Base-by-base conservation (phyloP, 352 stramenopile species). In the Globisporangium viniferum region DNA sequence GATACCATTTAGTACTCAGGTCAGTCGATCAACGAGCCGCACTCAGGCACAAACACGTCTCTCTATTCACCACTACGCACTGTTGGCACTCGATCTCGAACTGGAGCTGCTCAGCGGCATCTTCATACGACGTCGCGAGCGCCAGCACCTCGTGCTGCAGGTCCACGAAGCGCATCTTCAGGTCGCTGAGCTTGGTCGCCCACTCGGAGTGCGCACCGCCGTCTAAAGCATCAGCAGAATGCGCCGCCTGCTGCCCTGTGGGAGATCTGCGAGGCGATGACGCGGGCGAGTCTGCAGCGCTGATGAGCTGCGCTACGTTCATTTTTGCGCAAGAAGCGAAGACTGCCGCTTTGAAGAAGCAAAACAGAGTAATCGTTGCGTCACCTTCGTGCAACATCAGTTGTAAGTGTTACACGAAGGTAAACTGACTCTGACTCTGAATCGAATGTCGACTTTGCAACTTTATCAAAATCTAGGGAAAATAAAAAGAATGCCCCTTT, bases 101-200 rank as follows among this genome's bases (percentile, higher is more conserved):
- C 22, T 74, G 60, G 18, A 84, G 73, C 64, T 85, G 71, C 14
- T 81, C 67, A n/a, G 70, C 72, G 5, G 73, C 73, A 18, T 68
- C 27, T 27, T 76, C 71, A 64, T 81, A 84, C 15, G 71, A 69
- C 9, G 62, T 44, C 20, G 67, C 67, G 39, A 86, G 69, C 29
- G 71, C 75, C 5, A 78, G 69, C 57, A 78, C 69, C 55, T 85
- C 65, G 33, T 73, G 62, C 69, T 83, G 80, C 7, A 85, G 64
- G 14, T 71, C 48, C 59, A 59, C 56, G n/a, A 86, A 73, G 8
- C 66, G 66, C 55, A 49, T 65, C 65, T 79, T 73, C 18, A 89
- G 68, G 22, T 77, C 48, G 49, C 59, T 44, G 46, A 35, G 49
- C 51, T 61, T 72, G 51, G 49, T 39, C 27, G 12, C 33, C 62